These are phyloP conservation scores for Fusarium nanum DNA, from an alignment of 2,329 filamentous ascomycete species.

Conservation along the genomic window DNA sequence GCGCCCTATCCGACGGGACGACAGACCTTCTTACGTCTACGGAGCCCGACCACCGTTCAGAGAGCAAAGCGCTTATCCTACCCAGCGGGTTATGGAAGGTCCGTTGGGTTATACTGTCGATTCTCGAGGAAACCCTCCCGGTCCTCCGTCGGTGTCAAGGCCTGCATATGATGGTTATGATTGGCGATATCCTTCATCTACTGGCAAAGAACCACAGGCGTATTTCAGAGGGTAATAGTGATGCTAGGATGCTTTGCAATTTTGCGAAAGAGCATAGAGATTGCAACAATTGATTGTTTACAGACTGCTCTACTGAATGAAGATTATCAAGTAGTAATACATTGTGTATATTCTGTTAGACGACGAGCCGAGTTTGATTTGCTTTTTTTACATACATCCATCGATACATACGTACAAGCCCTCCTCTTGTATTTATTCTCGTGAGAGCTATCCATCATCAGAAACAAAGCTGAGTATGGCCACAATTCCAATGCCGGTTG, in stretches of 20 bases:
- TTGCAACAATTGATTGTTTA: neutral
- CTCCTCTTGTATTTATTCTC: conserved; percentile 33
- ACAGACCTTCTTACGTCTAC: conserved; percentile 42
- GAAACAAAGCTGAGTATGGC: conserved; percentile 38
- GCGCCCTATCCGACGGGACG: conserved; percentile 53
- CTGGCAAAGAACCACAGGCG: conserved; percentile 1
- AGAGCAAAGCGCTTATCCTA: conserved; percentile 20
- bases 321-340: conserved; percentile 34
- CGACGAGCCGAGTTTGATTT: conserved; percentile 46
- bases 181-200: conserved; percentile 53
- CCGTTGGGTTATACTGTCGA: conserved; percentile 9
- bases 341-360: conserved; percentile 46
- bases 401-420: conserved; percentile 44
- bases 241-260: neutral
- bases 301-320: neutral
- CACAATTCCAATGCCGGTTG: conserved; percentile 43
- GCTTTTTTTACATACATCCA: conserved; percentile 34
- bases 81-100: conserved; percentile 12
- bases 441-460: conserved; percentile 30
- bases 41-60: conserved; percentile 28
- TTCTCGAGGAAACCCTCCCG: conserved; percentile 4
- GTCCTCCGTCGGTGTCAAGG: neutral
- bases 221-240: conserved; percentile 8
- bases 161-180: conserved; percentile 58
- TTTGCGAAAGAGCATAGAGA: neutral